Base-by-base conservation (phyloP, 352 stramenopile genomes). In the Pythium guiyangense region DNA sequence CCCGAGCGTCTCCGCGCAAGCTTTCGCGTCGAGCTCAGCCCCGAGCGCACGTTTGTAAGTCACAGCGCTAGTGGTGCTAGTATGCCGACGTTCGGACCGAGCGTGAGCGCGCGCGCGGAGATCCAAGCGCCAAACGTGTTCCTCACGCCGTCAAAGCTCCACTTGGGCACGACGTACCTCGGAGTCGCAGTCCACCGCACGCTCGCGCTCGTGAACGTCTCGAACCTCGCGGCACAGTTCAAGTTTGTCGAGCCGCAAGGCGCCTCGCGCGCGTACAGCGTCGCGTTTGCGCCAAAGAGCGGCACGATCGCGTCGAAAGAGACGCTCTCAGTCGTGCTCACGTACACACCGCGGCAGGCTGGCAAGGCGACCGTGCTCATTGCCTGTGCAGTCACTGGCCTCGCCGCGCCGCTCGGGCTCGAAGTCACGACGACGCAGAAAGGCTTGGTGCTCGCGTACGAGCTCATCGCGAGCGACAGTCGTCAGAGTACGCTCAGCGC, bases 111-210 rank as follows among this genome's bases (percentile, higher is more conserved):
- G 6, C 74, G 84, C 3, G 81, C 75, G 18, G 79, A 91, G 60
- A 90, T 94, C 58, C 81, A 94, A 37, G 81, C 70, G 11, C 81
- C 84, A 6, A 88, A 86, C 45, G 80, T 92, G 1, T 92, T 80
- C 55, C 64, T 94, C 8, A 73, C 78, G 17, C 70, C 81, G 1
- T 72, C 72, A 0, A 66, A 68, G 29, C 42, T 92, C 14, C 25
- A 67, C 1, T 54, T 91, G 0, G 81, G 81, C 25, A 80, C 81
- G 6, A 90, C 77, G 8, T 94, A 90, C 58, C 57, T 91, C 40
- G 75, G 76, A 5, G 77, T 90, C 20, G 52, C 66, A 8, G 72
- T 87, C 17, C 69, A 64, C 1, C 59, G 73, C 14, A 77, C 62
- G 0, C 34, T 91, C 45, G 46, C 80, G 27, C 71, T 94, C n/a